Percentiles rank a stretch among this genome's conserved stretches.
phyloP scores from a whole-genome alignment of 208 protist species.

The Crithidia mellificae region DNA sequence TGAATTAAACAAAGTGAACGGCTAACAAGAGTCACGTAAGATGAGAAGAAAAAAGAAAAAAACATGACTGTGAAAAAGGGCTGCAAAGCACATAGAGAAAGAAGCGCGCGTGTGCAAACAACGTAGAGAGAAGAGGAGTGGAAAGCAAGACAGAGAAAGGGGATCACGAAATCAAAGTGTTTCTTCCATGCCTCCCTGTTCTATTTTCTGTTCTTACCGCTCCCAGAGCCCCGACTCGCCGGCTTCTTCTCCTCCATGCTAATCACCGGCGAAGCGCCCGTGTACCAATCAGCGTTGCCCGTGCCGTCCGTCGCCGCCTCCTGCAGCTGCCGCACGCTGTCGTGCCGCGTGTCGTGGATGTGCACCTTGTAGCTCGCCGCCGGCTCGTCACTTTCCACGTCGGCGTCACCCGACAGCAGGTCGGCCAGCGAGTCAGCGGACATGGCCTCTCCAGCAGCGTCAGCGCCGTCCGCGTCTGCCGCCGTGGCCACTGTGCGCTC shows the following conservation, averaged over 20 bases:
- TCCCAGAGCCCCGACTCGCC: conserved; percentile 9
- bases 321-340: conserved; percentile 64
- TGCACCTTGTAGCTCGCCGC: conserved; percentile 43
- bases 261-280: conserved; percentile 36
- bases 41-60: background rate
- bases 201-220: conserved; percentile 1
- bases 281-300: conserved; percentile 66
- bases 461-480: background rate
- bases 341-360: conserved; percentile 39
- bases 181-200: background rate
- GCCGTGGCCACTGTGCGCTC: conserved; percentile 21
- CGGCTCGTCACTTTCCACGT: conserved; percentile 13
- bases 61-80: conserved; percentile 8
- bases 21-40: no score
- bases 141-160: no score
- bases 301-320: conserved; percentile 64
- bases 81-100: background rate
- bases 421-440: conserved; percentile 70
- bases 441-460: conserved; percentile 28
- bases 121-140: no score
- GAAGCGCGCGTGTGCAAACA: no score
- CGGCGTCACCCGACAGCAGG: conserved; percentile 53
- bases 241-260: conserved; percentile 21
- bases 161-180: no score
- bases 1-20: no score